Evolutionary conservation across 441 rosid species (phyloP), one percentile per base, ranked within the genome.

Genomic region (Omphalea diandra): DNA sequence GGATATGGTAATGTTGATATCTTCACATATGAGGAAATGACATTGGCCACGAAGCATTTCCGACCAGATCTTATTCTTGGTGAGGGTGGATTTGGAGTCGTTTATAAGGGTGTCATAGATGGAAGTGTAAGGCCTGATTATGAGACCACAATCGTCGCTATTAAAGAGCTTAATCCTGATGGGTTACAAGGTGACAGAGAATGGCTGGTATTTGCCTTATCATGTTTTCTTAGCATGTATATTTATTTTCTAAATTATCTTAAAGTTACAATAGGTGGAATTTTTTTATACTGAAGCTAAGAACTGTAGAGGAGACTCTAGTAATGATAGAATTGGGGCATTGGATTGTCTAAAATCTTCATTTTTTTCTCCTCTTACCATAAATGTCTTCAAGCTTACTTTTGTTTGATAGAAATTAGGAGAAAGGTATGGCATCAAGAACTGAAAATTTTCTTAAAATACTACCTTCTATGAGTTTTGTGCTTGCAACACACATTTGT

Each of bases 141-240:
- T 74, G 69, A 77, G 61, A 80, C 90, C 46, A 83, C 86, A 0
- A 65, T 76, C 65, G 98, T 95, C 60, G 99, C 98, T 33, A 86
- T 95, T 57, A 95, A 95, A 85, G 91, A 93, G 83, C 96, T 95
- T 75, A 89, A 89, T 82, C 98, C 88, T 5, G 95, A 88, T 29
- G 99, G 99, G 5, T 86, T 88, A 72, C 99, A 96, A 71, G 99
- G 99, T 63, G 99, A 96, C 87, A 77, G 97, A 81, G 99, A 96
- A 82, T 96, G 99, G 99, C 94, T 93, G 97, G 98, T 94, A 91
- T 56, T 55, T 35, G 15, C 68, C 79, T 70, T 71, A 18, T 44
- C 61, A 20, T 65, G 17, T 71, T 59, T 75, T 43, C 29, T 63
- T 27, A 50, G 20, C 49, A 3, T 49, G 32, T 18, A 0, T 41